A percentile compares a stretch with the other conserved stretches of the same genome.
phyloP scores from a whole-genome alignment of 225 moss, liverwort and hornwort species.

The Polytrichum commune region DNA sequence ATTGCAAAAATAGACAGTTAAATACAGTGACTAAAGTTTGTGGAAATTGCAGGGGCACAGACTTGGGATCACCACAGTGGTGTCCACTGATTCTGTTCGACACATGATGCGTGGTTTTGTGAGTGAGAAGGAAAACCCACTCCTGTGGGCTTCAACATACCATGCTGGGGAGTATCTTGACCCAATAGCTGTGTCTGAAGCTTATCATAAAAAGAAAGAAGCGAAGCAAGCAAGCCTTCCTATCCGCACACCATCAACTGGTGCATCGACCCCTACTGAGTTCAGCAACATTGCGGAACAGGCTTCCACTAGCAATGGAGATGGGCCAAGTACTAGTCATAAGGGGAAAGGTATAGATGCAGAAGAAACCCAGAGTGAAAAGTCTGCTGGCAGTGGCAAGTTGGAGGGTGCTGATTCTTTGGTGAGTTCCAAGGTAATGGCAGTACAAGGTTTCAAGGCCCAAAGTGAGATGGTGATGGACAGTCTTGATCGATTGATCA shows the following conservation, averaged over 20 bases:
- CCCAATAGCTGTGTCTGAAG: slow-evolving; percentile 58
- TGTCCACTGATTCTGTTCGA: slow-evolving; percentile 96
- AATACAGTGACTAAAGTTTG: slow-evolving; percentile 6
- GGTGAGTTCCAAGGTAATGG: slow-evolving; percentile 84
- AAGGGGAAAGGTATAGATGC: slow-evolving; percentile 4
- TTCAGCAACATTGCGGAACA: background rate
- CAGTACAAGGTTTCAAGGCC: slow-evolving; percentile 92
- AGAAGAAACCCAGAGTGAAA: slow-evolving; percentile 5
- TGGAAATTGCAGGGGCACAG: slow-evolving; percentile 71
- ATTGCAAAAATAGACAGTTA: background rate
- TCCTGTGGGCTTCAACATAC: slow-evolving; percentile 97
- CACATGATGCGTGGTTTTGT: slow-evolving; percentile 99
- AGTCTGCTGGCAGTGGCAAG: background rate
- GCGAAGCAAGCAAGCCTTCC: slow-evolving; percentile 47
- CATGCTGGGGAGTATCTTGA: slow-evolving; percentile 95
- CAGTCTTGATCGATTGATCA: slow-evolving; percentile 83
- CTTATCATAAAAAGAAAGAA: slow-evolving; percentile 60
- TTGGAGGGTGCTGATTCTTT: slow-evolving; percentile 36
- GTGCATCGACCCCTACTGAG: slow-evolving; percentile 5
- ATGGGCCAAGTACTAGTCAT: background rate
- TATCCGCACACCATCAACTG: slow-evolving; percentile 17
- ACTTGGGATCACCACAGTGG: slow-evolving; percentile 94
- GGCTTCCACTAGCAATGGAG: slow-evolving; percentile 1
- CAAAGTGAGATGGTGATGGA: slow-evolving; percentile 99
- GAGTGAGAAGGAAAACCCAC: slow-evolving; percentile 77